These are phyloP conservation scores for Detonula confervacea DNA, from an alignment of 352 stramenopile species.

Conservation along the genomic window DNA sequence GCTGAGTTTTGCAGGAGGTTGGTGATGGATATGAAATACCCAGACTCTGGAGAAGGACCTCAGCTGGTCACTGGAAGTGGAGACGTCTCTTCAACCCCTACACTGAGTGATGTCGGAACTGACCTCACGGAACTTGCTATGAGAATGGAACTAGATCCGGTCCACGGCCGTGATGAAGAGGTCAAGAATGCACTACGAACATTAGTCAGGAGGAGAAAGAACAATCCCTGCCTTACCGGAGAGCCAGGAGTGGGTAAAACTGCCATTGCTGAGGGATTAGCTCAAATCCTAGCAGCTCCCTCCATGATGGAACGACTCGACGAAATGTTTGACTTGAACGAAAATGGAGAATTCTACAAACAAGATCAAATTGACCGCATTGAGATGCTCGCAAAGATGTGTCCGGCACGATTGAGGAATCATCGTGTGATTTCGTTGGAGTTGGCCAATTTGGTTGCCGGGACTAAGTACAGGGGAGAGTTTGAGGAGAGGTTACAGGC, in stretches of 20 bases:
- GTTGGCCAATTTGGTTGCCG: conserved; percentile 95
- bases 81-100: too few relatives aligned
- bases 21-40: too few relatives aligned
- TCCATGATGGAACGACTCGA: not conserved
- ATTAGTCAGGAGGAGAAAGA: conserved; percentile 95
- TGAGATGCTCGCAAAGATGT: conserved; percentile 86
- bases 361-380: conserved; percentile 84
- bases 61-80: too few relatives aligned
- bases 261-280: conserved; percentile 92
- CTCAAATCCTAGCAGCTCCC: not conserved
- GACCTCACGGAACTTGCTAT: conserved; percentile 52
- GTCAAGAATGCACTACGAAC: conserved; percentile 96
- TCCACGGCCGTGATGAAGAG: conserved; percentile 96
- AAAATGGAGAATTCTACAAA: conserved; percentile 64
- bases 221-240: conserved; percentile 96
- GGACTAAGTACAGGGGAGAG: conserved; percentile 97
- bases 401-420: conserved; percentile 90
- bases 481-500: conserved; percentile 98
- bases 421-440: conserved; percentile 93
- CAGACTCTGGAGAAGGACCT: too few relatives aligned
- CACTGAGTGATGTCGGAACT: too few relatives aligned
- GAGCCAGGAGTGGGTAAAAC: conserved; percentile 98
- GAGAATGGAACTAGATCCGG: conserved; percentile 90
- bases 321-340: not conserved
- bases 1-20: too few relatives aligned